Evolutionary conservation across 1,284 basidiomycete genomes (phyloP), one percentile per base, ranked within the genome.

Genomic region (Peniophora sp.): DNA sequence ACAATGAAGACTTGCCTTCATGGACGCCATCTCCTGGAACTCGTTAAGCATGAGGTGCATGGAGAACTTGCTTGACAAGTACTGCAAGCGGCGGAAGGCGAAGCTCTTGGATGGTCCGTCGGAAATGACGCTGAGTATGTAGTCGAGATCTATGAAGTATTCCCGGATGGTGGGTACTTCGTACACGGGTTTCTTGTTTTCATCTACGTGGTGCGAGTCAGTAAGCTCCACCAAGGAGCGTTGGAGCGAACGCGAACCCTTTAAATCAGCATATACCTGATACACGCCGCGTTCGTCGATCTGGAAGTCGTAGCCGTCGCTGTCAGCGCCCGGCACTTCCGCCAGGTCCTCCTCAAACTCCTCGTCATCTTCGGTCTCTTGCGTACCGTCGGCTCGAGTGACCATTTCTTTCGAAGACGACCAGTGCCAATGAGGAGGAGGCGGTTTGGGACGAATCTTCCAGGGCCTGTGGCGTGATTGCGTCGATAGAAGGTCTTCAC

Each of bases 111-210:
- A 88, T 0, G 97, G 97, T 0, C 97, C 96, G 61, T 96, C 91
- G 0, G 90, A 82, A 55, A 96, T 95, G 53, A 94, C 88, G 10
- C 76, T 73, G 11, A 95, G 77, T 9, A 94, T 75, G 62, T 85
- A 92, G 64, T 99, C 96, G n/a, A 99, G 81, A 65, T 99, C 97
- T 47, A 90, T 75, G 64, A 97, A 99, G 67, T 98, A 99, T 65
- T 98, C 95, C 56, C 87, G 79, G 47, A 98, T 88, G 42, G 79
- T 83, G 1, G 95, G 95, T 3, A 99, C 79, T 51, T 84, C 76
- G 62, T 88, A 92, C 0, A 88, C 64, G 0, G 91, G 88, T 49
- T 73, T 74, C 52, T 74, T 73, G 44, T 69, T 63, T 42, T 47
- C 46, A 18, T 43, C 67, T 65, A 55, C 44, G 54, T 15, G 36